phyloP scores from a whole-genome alignment of 2,329 filamentous ascomycete genomes.

The Colletotrichum cordylinicola region DNA sequence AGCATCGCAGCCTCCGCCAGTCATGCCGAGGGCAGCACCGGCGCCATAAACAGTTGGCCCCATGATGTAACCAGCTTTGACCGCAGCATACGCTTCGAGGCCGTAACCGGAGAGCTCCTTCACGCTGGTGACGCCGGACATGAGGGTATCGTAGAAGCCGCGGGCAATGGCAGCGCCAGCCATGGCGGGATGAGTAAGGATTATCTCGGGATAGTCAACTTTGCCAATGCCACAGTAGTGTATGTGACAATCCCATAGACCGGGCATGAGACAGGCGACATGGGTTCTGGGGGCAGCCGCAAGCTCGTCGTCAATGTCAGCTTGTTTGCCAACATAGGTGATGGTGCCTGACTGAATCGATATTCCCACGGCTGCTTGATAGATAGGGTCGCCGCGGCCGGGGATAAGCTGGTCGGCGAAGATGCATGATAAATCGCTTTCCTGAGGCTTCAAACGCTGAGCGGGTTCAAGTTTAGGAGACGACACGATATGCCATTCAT shows the following conservation, averaged over 20 bases:
- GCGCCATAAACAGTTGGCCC: not conserved
- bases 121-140: not conserved
- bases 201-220: not conserved
- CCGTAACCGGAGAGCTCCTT: not conserved
- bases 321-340: not conserved
- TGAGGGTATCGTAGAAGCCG: not conserved
- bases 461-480: not conserved
- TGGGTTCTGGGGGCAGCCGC: not conserved
- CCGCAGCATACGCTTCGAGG: not conserved
- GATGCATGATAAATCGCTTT: not conserved
- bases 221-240: not conserved
- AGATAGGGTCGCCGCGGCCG: not conserved
- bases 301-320: not conserved
- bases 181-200: rapidly evolving
- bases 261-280: not conserved
- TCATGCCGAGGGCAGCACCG: not conserved
- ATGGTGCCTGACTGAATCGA: not conserved
- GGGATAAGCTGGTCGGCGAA: not conserved
- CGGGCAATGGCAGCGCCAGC: not conserved
- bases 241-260: not conserved
- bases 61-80: not conserved
- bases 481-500: not conserved
- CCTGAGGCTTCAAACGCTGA: not conserved
- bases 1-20: not conserved
- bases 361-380: not conserved